Evolutionary conservation across 2,329 filamentous ascomycete genomes (phyloP), one percentile per base, ranked within the genome.

Genomic region (Fusarium tanahbumbuense): DNA sequence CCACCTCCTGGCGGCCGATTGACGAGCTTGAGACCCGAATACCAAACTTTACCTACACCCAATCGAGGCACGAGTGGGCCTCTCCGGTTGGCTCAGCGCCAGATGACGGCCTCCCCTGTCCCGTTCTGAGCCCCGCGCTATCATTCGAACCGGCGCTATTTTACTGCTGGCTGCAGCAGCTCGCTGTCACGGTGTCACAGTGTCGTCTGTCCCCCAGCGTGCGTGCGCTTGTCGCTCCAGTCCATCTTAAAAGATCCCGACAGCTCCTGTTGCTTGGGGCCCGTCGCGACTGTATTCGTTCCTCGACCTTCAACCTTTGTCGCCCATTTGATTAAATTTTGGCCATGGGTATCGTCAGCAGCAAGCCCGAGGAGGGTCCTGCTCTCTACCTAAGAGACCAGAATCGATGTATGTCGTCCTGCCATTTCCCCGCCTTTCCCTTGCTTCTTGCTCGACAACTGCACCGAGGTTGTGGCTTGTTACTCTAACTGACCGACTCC

Each of bases 321-420:
- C 64, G 56, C 62, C 56, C 61, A 66, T 64, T 54, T 68, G 65
- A 67, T 66, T 50, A 60, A 60, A 65, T 63, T 60, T 80, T 83
- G 87, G 82, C 80, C 56, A 99, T 99, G 96, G 96, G 96, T 78
- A 94, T 92, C 84, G 91, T 98, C 82, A 91, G 89, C 81, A 98
- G 94, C 86, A 92, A 90, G 82, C 90, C 91, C 76, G 94, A 97
- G 76, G 94, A 98, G 77, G 92, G 90, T 79, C 87, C 89, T 75
- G 83, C 89, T 76, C 84, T 98, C 79, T 97, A 92, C 80, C 85
- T 98, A 78, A 92, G 92, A 83, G 96, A 99, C 80, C 96, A 97
- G 85, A 93, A 89, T 80, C 90, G 94, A 87, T 89, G 96, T 98
- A 87, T 79, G 91, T 84, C 76, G 75, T 66, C 66, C 58, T 70